These are phyloP conservation scores for Orobanche coerulescens DNA, from an alignment of 257 asterid genomes.

Conservation along the genomic window DNA sequence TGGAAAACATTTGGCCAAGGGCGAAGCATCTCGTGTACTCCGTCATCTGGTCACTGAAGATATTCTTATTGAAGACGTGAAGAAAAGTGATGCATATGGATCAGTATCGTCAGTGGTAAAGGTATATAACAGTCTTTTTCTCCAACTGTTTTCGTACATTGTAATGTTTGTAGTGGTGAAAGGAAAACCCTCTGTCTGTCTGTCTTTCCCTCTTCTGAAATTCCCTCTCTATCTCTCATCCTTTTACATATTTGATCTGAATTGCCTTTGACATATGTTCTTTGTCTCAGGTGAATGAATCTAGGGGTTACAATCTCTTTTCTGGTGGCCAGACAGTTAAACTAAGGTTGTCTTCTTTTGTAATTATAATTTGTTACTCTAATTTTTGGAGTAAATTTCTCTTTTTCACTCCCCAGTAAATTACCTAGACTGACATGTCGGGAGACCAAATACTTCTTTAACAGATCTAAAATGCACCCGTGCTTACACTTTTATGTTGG, in stretches of 20 bases:
- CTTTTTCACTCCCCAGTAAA: neutral
- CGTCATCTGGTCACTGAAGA: slow-evolving; percentile 88
- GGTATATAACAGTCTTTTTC: slow-evolving; percentile 38
- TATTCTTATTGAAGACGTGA: slow-evolving; percentile 76
- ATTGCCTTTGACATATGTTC: slow-evolving; percentile 18
- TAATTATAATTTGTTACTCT: neutral
- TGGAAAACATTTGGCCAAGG: slow-evolving; percentile 82
- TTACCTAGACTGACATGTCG: neutral
- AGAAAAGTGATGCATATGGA: slow-evolving; percentile 79
- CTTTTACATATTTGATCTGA: slow-evolving; percentile 10
- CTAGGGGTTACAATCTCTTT: slow-evolving; percentile 53
- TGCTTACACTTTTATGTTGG: too few relatives aligned
- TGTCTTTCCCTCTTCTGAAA: neutral
- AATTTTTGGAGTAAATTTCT: neutral
- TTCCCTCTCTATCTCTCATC: slow-evolving; percentile 1
- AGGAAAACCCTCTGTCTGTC: neutral
- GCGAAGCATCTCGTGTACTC: slow-evolving; percentile 88
- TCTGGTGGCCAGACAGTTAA: slow-evolving; percentile 54
- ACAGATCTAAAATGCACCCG: slow-evolving; percentile 10
- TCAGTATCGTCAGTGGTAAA: slow-evolving; percentile 76
- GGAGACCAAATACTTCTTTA: neutral
- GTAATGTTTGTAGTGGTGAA: neutral
- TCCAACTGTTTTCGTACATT: neutral
- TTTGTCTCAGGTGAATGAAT: slow-evolving; percentile 60
- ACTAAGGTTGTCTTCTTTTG: slow-evolving; percentile 48